phyloP scores from a whole-genome alignment of 1,139 yeast genomes.

The Yamadazyma songkhlaensis region DNA sequence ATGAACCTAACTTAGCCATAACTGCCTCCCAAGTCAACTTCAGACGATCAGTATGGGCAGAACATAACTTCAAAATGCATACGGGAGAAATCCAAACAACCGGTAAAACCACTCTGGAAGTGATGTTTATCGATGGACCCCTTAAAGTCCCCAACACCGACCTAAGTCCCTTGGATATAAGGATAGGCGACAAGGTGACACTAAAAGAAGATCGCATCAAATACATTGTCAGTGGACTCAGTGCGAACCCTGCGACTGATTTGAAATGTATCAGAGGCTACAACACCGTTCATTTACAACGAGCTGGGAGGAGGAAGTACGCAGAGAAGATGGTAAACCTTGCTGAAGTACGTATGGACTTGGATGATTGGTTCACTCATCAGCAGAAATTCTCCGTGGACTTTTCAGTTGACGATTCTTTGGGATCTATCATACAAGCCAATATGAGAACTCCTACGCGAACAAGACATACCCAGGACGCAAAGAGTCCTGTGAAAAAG shows the following conservation, averaged over 20 bases:
- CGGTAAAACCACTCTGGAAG: slow-evolving; percentile 25
- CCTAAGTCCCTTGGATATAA: slow-evolving; percentile 30
- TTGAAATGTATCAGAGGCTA: slow-evolving; percentile 60
- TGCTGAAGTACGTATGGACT: slow-evolving; percentile 31
- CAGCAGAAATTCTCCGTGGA: slow-evolving; percentile 24
- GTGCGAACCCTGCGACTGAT: slow-evolving; percentile 14
- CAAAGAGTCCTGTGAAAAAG: slow-evolving; percentile 3
- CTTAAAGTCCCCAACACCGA: slow-evolving; percentile 28
- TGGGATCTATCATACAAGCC: slow-evolving; percentile 8
- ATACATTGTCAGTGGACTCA: slow-evolving; percentile 47
- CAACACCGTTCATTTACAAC: slow-evolving; percentile 40
- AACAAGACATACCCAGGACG: slow-evolving; percentile 14
- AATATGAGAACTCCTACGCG: slow-evolving; percentile 15
- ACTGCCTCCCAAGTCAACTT: slow-evolving; percentile 18
- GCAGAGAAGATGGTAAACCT: slow-evolving; percentile 13
- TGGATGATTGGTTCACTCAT: slow-evolving; percentile 40
- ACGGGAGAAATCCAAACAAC: slow-evolving; percentile 25
- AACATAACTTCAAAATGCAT: slow-evolving; percentile 33
- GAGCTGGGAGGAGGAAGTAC: slow-evolving; percentile 10
- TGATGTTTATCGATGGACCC: slow-evolving; percentile 33
- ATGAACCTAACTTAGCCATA: slow-evolving; percentile 20
- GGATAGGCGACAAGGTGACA: slow-evolving; percentile 34
- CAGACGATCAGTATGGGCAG: slow-evolving; percentile 35
- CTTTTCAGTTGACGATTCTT: slow-evolving; percentile 5
- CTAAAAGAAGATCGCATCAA: slow-evolving; percentile 9